Evolutionary conservation across 1,139 yeast species (phyloP).

Genomic region (Yamadazyma membranifaciens): DNA sequence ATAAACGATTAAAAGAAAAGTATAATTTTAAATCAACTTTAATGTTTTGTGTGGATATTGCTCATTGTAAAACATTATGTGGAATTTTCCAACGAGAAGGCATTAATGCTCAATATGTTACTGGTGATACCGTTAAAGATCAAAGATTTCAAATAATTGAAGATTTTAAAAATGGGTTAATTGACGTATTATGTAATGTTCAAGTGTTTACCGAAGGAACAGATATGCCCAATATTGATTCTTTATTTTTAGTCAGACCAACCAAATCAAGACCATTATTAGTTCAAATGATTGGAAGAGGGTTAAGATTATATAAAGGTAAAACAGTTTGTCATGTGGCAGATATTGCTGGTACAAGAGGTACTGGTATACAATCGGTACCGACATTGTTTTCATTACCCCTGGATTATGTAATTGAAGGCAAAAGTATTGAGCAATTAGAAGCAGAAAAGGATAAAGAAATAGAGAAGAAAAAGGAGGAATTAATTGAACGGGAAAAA

Average conservation of each 20-base stretch:
- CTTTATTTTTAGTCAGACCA: constrained; percentile 76
- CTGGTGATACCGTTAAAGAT: constrained; percentile 57
- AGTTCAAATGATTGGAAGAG: constrained; percentile 91
- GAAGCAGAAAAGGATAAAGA: constrained; percentile 22
- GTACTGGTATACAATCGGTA: constrained; percentile 57
- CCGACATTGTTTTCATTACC: constrained; percentile 56
- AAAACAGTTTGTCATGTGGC: constrained; percentile 72
- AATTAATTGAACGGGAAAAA: constrained; percentile 16
- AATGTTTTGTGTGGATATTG: constrained; percentile 73
- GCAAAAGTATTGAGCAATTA: constrained; percentile 28
- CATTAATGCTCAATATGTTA: constrained; percentile 69
- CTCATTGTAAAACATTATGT: constrained; percentile 61
- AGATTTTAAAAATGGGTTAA: constrained; percentile 59
- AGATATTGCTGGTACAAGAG: constrained; percentile 69
- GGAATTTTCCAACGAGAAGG: constrained; percentile 57
- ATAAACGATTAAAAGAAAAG: constrained; percentile 41
- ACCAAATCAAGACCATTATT: constrained; percentile 71
- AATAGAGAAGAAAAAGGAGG: constrained; percentile 16
- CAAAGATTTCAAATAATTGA: constrained; percentile 54
- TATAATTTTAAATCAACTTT: constrained; percentile 58
- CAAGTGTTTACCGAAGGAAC: constrained; percentile 95
- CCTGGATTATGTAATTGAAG: constrained; percentile 28
- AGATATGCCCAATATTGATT: constrained; percentile 88
- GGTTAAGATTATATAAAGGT: constrained; percentile 61
- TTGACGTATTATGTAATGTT: constrained; percentile 81